phyloP scores from a whole-genome alignment of 345 rosid genomes.

The Acer campestre region DNA sequence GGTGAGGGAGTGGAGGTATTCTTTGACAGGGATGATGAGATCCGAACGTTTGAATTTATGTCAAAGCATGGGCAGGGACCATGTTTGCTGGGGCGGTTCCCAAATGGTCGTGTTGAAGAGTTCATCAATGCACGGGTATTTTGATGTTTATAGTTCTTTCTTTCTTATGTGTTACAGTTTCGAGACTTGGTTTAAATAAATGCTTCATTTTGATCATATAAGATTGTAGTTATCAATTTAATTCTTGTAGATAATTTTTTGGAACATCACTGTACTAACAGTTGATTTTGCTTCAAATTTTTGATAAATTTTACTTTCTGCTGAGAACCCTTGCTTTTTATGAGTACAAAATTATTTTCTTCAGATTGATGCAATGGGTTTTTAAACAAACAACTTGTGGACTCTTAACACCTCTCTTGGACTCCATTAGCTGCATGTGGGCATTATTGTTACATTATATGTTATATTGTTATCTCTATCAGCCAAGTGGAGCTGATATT shows the following conservation, averaged over 20 bases:
- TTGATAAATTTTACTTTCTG: background rate
- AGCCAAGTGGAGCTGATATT: background rate
- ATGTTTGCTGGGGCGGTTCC: conserved; percentile 70
- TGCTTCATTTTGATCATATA: background rate
- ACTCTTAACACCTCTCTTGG: background rate
- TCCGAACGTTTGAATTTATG: conserved; percentile 83
- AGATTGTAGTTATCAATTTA: background rate
- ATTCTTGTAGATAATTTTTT: background rate
- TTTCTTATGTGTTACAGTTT: background rate
- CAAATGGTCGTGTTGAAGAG: conserved; percentile 85
- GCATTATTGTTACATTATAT: background rate
- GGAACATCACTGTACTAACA: background rate
- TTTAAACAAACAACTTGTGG: background rate
- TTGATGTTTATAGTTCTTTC: background rate
- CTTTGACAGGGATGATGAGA: conserved; percentile 79
- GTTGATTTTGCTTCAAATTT: background rate
- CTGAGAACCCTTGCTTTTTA: background rate
- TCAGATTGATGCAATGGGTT: background rate
- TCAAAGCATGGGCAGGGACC: conserved; percentile 95
- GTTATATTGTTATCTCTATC: background rate
- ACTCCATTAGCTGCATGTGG: background rate
- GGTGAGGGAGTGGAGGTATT: conserved; percentile 92
- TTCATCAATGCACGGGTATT: conserved; percentile 85
- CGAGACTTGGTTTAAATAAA: background rate
- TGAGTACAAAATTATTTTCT: background rate